Percentiles rank a stretch among this genome's conserved stretches.
Evolutionary conservation across 805 yeast species (phyloP).

Genomic region (Kluyveromyces aestuarii): DNA sequence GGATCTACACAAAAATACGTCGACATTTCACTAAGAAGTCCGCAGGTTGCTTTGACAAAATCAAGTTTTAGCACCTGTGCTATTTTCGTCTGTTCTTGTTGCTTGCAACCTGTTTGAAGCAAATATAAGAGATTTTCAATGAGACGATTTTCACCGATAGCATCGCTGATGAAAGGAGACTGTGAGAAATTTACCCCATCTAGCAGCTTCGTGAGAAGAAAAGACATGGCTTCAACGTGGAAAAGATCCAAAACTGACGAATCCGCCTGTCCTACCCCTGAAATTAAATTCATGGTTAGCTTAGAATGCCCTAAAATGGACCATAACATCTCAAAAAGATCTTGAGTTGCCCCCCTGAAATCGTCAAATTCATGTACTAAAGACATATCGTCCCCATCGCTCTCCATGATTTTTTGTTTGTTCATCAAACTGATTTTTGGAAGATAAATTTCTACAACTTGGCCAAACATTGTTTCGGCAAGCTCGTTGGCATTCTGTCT

Average conservation of each 20-base stretch:
- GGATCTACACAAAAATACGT: conserved; percentile 20
- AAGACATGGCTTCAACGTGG: conserved; percentile 27
- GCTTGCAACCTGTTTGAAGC: conserved; percentile 19
- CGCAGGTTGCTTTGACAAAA: conserved; percentile 23
- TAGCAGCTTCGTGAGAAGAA: conserved; percentile 18
- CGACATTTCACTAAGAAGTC: conserved; percentile 21
- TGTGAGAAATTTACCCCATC: conserved; percentile 21
- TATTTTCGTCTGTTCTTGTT: conserved; percentile 8
- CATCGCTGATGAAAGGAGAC: conserved; percentile 24
- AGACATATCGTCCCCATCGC: conserved; percentile 18
- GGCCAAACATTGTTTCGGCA: conserved; percentile 35
- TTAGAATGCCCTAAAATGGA: conserved; percentile 46
- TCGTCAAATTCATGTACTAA: conserved; percentile 44
- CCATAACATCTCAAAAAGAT: conserved; percentile 64
- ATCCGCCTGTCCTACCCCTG: conserved; percentile 18
- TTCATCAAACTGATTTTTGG: conserved; percentile 44
- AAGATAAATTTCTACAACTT: conserved; percentile 59
- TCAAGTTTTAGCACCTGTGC: conserved; percentile 17
- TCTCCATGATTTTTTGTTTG: conserved; percentile 30
- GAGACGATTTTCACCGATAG: conserved; percentile 14
- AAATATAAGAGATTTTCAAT: conserved; percentile 16
- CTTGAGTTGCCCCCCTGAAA: conserved; percentile 68
- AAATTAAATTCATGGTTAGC: conserved; percentile 23
- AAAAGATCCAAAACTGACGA: conserved; percentile 13
- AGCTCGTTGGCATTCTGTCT: conserved; percentile 24